Base-by-base conservation (phyloP, 108 stramenopile species). In the Chaetoceros tenuissimus region DNA sequence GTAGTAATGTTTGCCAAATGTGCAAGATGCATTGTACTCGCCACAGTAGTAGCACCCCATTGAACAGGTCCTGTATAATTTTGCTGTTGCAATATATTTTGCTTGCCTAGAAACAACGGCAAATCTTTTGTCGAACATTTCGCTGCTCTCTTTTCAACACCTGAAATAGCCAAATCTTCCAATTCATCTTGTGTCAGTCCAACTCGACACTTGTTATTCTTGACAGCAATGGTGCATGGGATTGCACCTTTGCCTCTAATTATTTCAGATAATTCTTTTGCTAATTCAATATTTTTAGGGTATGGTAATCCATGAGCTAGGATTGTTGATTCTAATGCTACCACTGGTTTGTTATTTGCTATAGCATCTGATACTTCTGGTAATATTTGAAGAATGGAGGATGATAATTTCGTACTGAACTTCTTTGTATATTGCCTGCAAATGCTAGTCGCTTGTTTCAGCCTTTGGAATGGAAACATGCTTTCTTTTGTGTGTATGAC, bases 281-380 rank as follows among this genome's bases (percentile, higher is more conserved):
- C 96, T 44, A 89, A 61, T 48, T 92, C 57, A n/a, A 95, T 60
- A 54, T 99, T 99, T 50, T 96, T 71, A 7, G 99, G 99, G 67
- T 76, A 98, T 3, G 99, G 99, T 95, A 99, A 95, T 1, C 99
- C 99, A 68, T 99, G 97, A 0, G 97, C 89, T 28, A 98, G 87
- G 58, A 99, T 98, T 49, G 99, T 99, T 20, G 87, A 89, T 62
- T 99, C 99, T 24, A 99, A 75, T 2, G 98, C 98, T 0, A 97
- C 84, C 16, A 92, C 80, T 3, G 79, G 77, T 28, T 62, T 19
- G 1, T 57, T 53, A 20, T 63, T 50, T 13, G 43, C 23, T 54
- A 82, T 25, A 0, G 81, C 81, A 31, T 66, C 24, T 48, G 62
- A 46, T 8, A 82, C 77, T 10, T 21, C 23, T 2, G 62, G 62